phyloP scores from a whole-genome alignment of 2,329 filamentous ascomycete species.

The Thermomyces lanuginosus region DNA sequence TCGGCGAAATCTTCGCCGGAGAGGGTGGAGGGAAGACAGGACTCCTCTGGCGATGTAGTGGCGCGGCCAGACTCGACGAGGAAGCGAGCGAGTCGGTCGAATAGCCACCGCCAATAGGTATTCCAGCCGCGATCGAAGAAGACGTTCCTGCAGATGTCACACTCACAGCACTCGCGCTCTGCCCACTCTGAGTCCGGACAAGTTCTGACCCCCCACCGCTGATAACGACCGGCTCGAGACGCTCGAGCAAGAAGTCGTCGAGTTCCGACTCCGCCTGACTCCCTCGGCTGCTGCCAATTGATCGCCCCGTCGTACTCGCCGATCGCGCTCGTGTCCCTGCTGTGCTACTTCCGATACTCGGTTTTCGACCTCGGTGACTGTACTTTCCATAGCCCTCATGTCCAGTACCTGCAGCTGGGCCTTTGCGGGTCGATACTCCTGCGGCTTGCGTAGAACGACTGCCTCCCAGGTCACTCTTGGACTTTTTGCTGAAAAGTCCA shows the following conservation, averaged over 20 bases:
- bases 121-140: constrained; percentile 9
- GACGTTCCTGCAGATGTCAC: constrained; percentile 14
- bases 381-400: constrained; percentile 51
- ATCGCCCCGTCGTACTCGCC: constrained; percentile 24
- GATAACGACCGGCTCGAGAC: constrained; percentile 35
- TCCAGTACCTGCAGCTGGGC: constrained; percentile 79
- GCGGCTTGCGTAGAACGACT: too few relatives aligned
- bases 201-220: constrained; percentile 27
- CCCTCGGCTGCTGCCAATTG: constrained; percentile 25
- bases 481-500: constrained; percentile 58
- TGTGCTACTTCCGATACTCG: constrained; percentile 25
- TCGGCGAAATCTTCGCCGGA: constrained; percentile 1
- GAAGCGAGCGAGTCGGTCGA: constrained; percentile 20
- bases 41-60: constrained; percentile 4
- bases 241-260: constrained; percentile 32
- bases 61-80: constrained; percentile 11
- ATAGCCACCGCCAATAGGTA: constrained; percentile 13
- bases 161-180: constrained; percentile 22
- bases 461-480: constrained; percentile 46
- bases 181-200: constrained; percentile 23
- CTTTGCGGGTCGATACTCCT: constrained; percentile 49
- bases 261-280: constrained; percentile 27
- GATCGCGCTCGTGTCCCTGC: constrained; percentile 25
- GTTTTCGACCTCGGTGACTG: constrained; percentile 27
- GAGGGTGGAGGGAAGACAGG: constrained; percentile 3